These are phyloP conservation scores for Entonaema liquescens DNA, from an alignment of 495 filamentous ascomycete species.

Conservation along the genomic window DNA sequence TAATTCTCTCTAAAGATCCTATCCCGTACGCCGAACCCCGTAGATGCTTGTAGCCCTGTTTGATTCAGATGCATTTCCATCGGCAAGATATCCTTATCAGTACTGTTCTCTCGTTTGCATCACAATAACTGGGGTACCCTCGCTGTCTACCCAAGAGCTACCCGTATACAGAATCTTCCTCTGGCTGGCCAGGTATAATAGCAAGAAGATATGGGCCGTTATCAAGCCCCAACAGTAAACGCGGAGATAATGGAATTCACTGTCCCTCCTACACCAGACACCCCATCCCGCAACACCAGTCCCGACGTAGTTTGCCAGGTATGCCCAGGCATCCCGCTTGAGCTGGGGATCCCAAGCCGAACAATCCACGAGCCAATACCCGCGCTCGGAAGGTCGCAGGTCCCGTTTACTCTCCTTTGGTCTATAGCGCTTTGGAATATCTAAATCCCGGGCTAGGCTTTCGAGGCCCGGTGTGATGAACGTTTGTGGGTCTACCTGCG, in stretches of 20 bases:
- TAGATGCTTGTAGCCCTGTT: slow-evolving; percentile 1
- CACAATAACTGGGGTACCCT: slow-evolving; percentile 58
- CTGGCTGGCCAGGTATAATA: slow-evolving; percentile 71
- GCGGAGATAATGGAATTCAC: slow-evolving; percentile 52
- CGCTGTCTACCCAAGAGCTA: slow-evolving; percentile 65
- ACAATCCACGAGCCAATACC: slow-evolving; percentile 71
- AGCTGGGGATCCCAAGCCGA: slow-evolving; percentile 51
- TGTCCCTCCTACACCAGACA: slow-evolving; percentile 56
- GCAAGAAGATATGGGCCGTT: slow-evolving; percentile 68
- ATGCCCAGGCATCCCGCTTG: slow-evolving; percentile 66
- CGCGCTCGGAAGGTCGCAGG: slow-evolving; percentile 67
- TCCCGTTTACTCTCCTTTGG: slow-evolving; percentile 60
- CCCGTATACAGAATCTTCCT: slow-evolving; percentile 62
- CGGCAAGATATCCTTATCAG: background rate
- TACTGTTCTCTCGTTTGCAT: slow-evolving; percentile 45
- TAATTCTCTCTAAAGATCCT: background rate
- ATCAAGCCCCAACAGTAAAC: slow-evolving; percentile 75
- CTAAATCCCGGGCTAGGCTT: slow-evolving; percentile 61
- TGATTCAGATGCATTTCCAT: background rate
- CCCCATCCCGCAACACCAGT: slow-evolving; percentile 74
- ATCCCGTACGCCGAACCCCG: background rate
- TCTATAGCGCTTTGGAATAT: slow-evolving; percentile 58
- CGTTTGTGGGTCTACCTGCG: slow-evolving; percentile 32
- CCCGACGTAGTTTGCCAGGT: slow-evolving; percentile 65
- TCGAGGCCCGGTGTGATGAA: slow-evolving; percentile 64